Evolutionary conservation across 163 green algal species (phyloP).

Genomic region (Scenedesmus sp.): DNA sequence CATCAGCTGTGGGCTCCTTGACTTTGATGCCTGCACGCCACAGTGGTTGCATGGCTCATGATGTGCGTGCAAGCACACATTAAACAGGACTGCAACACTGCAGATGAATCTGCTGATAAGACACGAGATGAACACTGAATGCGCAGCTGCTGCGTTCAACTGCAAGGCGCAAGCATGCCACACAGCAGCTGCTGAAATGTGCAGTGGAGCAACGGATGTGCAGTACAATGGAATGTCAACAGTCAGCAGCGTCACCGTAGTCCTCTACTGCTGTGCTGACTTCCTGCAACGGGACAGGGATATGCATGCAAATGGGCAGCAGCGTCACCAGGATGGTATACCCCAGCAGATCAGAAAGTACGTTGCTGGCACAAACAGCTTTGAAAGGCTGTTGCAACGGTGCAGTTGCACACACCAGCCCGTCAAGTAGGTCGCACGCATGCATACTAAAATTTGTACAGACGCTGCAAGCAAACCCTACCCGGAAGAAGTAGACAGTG

Average conservation of each 20-base stretch:
- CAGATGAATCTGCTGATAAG: not conserved
- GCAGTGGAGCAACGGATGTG: not conserved
- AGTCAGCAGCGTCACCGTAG: not conserved
- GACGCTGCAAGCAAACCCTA: not conserved
- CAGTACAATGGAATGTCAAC: not conserved
- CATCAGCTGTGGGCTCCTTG: constrained; percentile 10
- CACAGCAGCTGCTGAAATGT: not conserved
- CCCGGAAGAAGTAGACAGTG: constrained; percentile 39
- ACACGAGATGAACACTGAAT: not conserved
- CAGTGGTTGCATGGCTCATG: not conserved
- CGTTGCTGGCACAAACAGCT: not conserved
- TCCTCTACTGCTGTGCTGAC: constrained; percentile 45
- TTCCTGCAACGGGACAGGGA: constrained; percentile 12
- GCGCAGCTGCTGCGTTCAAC: not conserved
- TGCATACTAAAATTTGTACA: not conserved
- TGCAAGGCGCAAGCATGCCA: not conserved
- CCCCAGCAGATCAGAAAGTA: not conserved
- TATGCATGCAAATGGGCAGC: not conserved
- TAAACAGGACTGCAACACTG: not conserved
- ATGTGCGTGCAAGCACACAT: not conserved
- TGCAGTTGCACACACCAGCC: not conserved
- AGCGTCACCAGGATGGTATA: not conserved
- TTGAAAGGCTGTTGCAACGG: not conserved
- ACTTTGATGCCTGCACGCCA: constrained; percentile 26
- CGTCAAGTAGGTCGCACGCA: not conserved